Conservation (phyloP, 2,329 filamentous ascomycete species). For the Fonsecaea monophora region DNA sequence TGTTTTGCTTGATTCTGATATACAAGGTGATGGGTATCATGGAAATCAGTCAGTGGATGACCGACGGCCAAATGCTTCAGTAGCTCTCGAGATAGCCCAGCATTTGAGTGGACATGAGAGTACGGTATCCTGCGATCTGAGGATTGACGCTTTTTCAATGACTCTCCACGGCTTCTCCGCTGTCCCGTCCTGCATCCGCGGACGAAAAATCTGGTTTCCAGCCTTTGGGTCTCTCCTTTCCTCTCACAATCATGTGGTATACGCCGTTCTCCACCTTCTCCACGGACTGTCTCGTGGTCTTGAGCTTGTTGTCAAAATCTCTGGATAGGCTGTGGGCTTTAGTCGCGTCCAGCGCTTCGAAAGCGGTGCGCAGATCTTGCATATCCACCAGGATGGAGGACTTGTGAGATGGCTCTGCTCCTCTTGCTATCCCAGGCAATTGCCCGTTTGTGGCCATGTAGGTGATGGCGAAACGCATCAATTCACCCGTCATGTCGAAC, state of each 20-base stretch:
- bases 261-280: constrained; percentile 91
- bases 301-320: constrained; percentile 79
- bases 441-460: constrained; percentile 70
- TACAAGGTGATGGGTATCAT: neutral
- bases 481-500: constrained; percentile 91
- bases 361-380: constrained; percentile 74
- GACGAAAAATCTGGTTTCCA: constrained; percentile 76
- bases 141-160: constrained; percentile 28
- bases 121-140: neutral
- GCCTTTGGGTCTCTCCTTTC: constrained; percentile 85
- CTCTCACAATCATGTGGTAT: constrained; percentile 86
- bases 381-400: constrained; percentile 81
- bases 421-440: constrained; percentile 30
- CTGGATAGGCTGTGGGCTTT: constrained; percentile 60
- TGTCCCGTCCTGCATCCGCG: constrained; percentile 50
- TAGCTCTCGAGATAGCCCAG: constrained; percentile 39
- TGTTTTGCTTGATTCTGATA: neutral
- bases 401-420: constrained; percentile 39
- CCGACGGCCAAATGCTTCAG: constrained; percentile 33
- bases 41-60: neutral
- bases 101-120: constrained; percentile 25
- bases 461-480: constrained; percentile 96
- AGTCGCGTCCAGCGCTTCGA: constrained; percentile 73
- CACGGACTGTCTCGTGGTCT: constrained; percentile 85
- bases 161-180: constrained; percentile 45